Evolutionary conservation across 148 eudicot genomes (phyloP), one percentile per base, ranked within the genome.

Genomic region (Vaccinium darrowii): DNA sequence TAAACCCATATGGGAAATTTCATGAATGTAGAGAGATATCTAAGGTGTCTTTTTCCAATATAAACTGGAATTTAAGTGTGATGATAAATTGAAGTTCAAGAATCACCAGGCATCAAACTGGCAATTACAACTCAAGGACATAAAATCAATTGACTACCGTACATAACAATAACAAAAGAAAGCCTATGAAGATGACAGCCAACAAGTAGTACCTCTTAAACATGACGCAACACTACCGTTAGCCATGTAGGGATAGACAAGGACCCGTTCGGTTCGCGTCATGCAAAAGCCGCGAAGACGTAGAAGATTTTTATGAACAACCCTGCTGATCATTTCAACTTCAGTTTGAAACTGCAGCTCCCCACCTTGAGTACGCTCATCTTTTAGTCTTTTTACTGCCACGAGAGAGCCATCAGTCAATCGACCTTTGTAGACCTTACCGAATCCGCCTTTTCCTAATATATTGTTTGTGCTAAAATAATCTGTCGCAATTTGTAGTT

Each of bases 231-330:
- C 25, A 60, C 67, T 60, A 19, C 67, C 67, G 10, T 60, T 60
- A 60, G 67, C 67, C 67, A 60, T 60, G 19, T 60, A 60, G 67
- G 67, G 23, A 60, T 60, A 60, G 23, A 60, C 67, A 60, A 60
- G 67, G 8, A 60, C 11, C 25, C 67, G 25, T 60, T 60, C 67
- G 10, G 67, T 60, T 60, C 2, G 10, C 10, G 25, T 60, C 25
- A 94, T 94, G 85, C 98, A 94, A 88, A 93, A 94, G 27, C 98
- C 98, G 54, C 90, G 92, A 82, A 94, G 54, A 18, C 94, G 90
- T 81, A 94, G 92, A 78, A 94, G 89, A 89, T 94, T 93, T 62
- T 95, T 88, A 85, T 94, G 98, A 36, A 92, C 98, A 80, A 95
- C 98, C 95, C 93, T 93, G 88, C 98, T n/a, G n/a, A n/a, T n/a